Base-by-base conservation (phyloP, 495 filamentous ascomycete genomes). In the Aspergillus cristatus region DNA sequence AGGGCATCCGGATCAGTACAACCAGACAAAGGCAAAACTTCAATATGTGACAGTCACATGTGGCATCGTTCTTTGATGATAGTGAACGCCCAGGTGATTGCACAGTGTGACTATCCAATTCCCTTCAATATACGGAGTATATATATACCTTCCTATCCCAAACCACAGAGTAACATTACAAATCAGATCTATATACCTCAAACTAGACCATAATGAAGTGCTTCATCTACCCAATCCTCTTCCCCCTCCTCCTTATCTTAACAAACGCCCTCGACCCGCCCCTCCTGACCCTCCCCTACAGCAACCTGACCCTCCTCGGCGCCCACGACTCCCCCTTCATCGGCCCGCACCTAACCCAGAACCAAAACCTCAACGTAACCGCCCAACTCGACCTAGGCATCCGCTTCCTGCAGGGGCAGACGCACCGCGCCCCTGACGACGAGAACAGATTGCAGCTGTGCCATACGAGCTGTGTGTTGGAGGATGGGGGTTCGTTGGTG, bases 321-420 rank as follows among this genome's bases (percentile, higher is more conserved):
- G 72, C 81, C 17, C 82, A 87, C 55, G 74, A 85, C 54, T 72
- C 70, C 20, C 53, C 81, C 36, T 86, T 86, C 50, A 70, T 84
- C 26, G 69, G 70, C 18, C 66, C 72, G 37, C 65, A 74, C 12
- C 57, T 74, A 6, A 64, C 73, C 13, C 78, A 81, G 2, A 84
- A 85, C 45, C 82, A 86, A 49, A 79, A 70, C 48, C 70, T 74
- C 56, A 70, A 76, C 46, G 68, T 79, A 18, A 76, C 74, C n/a
- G 60, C 66, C 0, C 79, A 82, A 28, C 68, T 86, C 3, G 68
- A 78, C 18, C 71, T 78, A 14, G 82, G 83, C 8, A 70, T 86
- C 40, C 75, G 82, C 7, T 72, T 82, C 22, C 62, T 86, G 1
- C 78, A 84, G 51, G 78, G 63, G 14, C 82, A 88, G 53, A 77